Conservation (phyloP, 805 yeast genomes). For the Wickerhamomyces hampshirensis region DNA sequence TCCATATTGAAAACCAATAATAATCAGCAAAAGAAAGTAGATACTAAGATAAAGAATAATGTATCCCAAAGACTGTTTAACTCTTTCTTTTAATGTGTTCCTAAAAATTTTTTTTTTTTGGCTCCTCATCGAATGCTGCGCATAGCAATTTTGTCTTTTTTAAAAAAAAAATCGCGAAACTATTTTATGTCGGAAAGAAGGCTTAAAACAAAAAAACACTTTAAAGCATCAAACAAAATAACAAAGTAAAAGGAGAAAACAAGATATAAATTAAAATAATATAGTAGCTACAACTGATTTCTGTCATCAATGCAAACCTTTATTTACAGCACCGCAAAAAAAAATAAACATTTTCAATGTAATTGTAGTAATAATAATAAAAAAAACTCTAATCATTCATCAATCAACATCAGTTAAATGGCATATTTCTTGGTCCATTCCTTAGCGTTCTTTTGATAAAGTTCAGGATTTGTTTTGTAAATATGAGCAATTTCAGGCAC, state of each 20-base stretch:
- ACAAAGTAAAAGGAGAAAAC: too few relatives aligned
- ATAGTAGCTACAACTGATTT: too few relatives aligned
- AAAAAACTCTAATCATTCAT: neutral
- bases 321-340: constrained; percentile 13
- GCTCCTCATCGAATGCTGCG: constrained; percentile 17
- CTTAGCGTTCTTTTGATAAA: constrained; percentile 93
- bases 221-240: neutral
- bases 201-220: neutral
- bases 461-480: constrained; percentile 88
- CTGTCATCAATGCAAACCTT: constrained; percentile 11
- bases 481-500: constrained; percentile 98
- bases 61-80: too few relatives aligned
- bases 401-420: constrained; percentile 32
- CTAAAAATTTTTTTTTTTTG: constrained; percentile 13
- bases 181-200: too few relatives aligned
- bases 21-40: too few relatives aligned
- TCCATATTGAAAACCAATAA: constrained; percentile 23
- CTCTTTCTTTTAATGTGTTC: neutral
- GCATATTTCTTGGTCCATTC: constrained; percentile 99
- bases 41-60: too few relatives aligned
- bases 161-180: neutral
- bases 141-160: too few relatives aligned
- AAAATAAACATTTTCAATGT: too few relatives aligned
- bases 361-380: too few relatives aligned
- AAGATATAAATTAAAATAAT: too few relatives aligned